Percentiles rank a stretch among this genome's conserved stretches.
Conservation (phyloP, 257 asterid species). For the Cruciata laevipes region DNA sequence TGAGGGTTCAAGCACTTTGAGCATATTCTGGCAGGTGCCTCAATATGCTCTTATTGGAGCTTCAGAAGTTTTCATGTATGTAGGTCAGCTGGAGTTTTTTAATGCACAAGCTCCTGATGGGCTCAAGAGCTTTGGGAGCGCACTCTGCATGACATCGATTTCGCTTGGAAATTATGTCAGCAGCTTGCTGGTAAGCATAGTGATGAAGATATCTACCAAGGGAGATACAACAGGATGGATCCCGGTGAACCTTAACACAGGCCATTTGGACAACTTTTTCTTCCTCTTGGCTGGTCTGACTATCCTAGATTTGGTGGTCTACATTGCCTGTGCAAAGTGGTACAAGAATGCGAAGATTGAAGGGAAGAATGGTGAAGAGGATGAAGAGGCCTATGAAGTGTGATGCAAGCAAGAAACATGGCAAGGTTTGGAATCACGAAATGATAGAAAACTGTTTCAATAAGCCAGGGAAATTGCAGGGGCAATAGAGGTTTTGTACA, state of each 20-base stretch:
- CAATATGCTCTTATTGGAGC: constrained; percentile 85
- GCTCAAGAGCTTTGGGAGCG: constrained; percentile 91
- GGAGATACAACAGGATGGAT: constrained; percentile 92
- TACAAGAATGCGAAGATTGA: constrained; percentile 48
- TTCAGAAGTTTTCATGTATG: constrained; percentile 91
- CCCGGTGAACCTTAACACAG: constrained; percentile 72
- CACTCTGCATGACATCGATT: constrained; percentile 90
- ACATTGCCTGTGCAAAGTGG: constrained; percentile 59
- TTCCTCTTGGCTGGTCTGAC: constrained; percentile 78
- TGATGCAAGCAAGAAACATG: constrained; percentile 9
- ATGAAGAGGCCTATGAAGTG: constrained; percentile 28
- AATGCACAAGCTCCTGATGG: constrained; percentile 87
- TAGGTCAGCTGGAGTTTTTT: constrained; percentile 86
- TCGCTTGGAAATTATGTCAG: constrained; percentile 87
- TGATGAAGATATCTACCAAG: constrained; percentile 62
- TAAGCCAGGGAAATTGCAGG: constrained; percentile 13
- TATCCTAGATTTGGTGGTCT: constrained; percentile 52
- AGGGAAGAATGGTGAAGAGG: constrained; percentile 29
- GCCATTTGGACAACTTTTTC: constrained; percentile 74
- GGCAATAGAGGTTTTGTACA: constrained; percentile 14
- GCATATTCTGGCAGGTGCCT: constrained; percentile 94
- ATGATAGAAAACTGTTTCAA: constrained; percentile 2
- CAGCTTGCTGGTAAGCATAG: constrained; percentile 67
- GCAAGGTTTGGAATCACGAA: too few species aligned
- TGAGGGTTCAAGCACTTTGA: constrained; percentile 72